Evolutionary conservation across 768 basidiomycete genomes (phyloP).

Genomic region (Coprinopsis marcescibilis): DNA sequence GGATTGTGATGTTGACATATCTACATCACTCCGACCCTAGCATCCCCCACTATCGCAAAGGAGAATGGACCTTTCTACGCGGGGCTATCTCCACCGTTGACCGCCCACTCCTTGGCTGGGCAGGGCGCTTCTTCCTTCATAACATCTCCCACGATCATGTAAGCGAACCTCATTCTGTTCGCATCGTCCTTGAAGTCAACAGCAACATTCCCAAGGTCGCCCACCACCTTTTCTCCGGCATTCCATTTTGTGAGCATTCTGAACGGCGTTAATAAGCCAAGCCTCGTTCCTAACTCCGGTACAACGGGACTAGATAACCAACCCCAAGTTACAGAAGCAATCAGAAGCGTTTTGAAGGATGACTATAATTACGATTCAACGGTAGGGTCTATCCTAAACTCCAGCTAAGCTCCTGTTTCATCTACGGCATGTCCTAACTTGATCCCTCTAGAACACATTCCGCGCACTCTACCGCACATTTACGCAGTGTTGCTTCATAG

Average conservation of each 20-base stretch:
- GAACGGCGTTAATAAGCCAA: too few species aligned
- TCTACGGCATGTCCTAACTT: too few species aligned
- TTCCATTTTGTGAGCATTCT: constrained; percentile 46
- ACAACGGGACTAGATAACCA: constrained; percentile 41
- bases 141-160: constrained; percentile 46
- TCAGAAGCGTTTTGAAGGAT: constrained; percentile 48
- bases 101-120: constrained; percentile 54
- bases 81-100: constrained; percentile 56
- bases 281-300: not conserved
- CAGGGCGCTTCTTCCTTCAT: constrained; percentile 58
- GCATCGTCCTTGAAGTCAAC: too few species aligned
- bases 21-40: constrained; percentile 56
- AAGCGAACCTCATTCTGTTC: constrained; percentile 11
- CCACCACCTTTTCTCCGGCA: constrained; percentile 57
- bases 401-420: not conserved
- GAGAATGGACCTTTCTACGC: constrained; percentile 51
- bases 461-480: constrained; percentile 56
- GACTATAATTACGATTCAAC: constrained; percentile 61
- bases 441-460: constrained; percentile 42
- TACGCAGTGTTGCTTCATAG: constrained; percentile 56
- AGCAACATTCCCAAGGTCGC: constrained; percentile 33
- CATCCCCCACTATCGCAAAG: constrained; percentile 48
- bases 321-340: constrained; percentile 47
- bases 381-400: constrained; percentile 23
- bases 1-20: constrained; percentile 62